phyloP scores from a whole-genome alignment of 1,284 basidiomycete species.

The Leucoagaricus sp. region DNA sequence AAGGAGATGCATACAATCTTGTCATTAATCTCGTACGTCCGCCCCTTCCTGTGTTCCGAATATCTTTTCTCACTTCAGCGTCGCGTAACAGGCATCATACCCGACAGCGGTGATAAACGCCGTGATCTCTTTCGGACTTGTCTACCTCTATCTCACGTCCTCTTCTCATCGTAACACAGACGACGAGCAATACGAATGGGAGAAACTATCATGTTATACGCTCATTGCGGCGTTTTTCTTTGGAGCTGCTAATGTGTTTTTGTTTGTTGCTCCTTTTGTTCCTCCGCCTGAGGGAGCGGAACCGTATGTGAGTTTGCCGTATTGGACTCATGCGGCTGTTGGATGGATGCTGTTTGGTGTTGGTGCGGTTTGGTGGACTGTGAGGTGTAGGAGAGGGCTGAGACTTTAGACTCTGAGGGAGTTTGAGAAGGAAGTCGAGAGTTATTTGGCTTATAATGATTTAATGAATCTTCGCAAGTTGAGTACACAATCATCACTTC shows the following conservation, averaged over 20 bases:
- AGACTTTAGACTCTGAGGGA: no score
- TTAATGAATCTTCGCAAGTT: no score
- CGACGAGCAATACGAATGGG: not conserved
- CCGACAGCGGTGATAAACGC: conserved; percentile 38
- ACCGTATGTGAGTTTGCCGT: conserved; percentile 34
- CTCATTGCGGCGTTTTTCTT: conserved; percentile 30
- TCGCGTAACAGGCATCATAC: conserved; percentile 34
- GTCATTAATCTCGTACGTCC: conserved; percentile 35
- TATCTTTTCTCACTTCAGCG: not conserved
- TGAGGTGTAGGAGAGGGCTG: no score
- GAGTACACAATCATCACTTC: no score
- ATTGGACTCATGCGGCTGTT: conserved; percentile 39
- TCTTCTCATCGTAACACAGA: not conserved
- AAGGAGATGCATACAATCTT: conserved; percentile 38
- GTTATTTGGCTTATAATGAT: no score
- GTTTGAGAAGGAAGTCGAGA: no score
- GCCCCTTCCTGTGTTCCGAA: no score
- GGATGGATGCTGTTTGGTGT: conserved; percentile 39
- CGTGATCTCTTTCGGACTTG: conserved; percentile 36
- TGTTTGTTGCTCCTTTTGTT: conserved; percentile 36
- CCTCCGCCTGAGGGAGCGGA: conserved; percentile 30
- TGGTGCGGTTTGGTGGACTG: conserved; percentile 35
- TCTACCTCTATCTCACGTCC: conserved; percentile 27
- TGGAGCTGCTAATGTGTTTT: conserved; percentile 36
- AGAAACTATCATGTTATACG: conserved; percentile 15